These are phyloP conservation scores for Smittium culicis DNA, from an alignment of 371 early-diverging fungal genomes.

Conservation along the genomic window DNA sequence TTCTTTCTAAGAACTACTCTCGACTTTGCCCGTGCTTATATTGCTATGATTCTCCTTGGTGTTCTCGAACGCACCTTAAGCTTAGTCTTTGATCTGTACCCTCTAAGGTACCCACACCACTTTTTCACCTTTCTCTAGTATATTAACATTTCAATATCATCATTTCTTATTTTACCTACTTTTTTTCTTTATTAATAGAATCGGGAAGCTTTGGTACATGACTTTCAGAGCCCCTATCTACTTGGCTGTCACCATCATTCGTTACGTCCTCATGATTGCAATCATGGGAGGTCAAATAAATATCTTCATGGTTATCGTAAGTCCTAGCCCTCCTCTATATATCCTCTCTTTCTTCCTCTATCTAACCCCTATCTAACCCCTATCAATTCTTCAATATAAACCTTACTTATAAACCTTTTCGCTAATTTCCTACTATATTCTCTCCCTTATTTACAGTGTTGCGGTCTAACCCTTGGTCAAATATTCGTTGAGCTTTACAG, in stretches of 20 bases:
- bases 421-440: not conserved
- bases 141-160: not conserved
- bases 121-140: not conserved
- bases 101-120: not conserved
- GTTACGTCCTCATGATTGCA: slow-evolving; percentile 31
- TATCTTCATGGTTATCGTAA: slow-evolving; percentile 18
- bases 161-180: not conserved
- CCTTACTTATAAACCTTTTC: not conserved
- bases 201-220: slow-evolving; percentile 28
- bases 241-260: slow-evolving; percentile 24
- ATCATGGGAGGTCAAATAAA: slow-evolving; percentile 23
- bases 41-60: slow-evolving; percentile 26
- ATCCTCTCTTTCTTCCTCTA: not conserved
- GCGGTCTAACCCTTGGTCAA: slow-evolving; percentile 27
- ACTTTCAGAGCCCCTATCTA: slow-evolving; percentile 26
- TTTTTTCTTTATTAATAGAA: slow-evolving; percentile 15
- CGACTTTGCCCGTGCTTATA: slow-evolving; percentile 24
- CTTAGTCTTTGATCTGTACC: slow-evolving; percentile 22
- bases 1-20: slow-evolving; percentile 16
- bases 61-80: slow-evolving; percentile 23
- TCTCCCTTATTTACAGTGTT: slow-evolving; percentile 9
- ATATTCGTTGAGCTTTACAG: slow-evolving; percentile 23
- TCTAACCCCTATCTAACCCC: not conserved
- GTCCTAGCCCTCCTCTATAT: not conserved
- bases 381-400: not conserved